Evolutionary conservation across 495 filamentous ascomycete genomes (phyloP), one percentile per base, ranked within the genome.

Genomic region (Penicillium taxi): DNA sequence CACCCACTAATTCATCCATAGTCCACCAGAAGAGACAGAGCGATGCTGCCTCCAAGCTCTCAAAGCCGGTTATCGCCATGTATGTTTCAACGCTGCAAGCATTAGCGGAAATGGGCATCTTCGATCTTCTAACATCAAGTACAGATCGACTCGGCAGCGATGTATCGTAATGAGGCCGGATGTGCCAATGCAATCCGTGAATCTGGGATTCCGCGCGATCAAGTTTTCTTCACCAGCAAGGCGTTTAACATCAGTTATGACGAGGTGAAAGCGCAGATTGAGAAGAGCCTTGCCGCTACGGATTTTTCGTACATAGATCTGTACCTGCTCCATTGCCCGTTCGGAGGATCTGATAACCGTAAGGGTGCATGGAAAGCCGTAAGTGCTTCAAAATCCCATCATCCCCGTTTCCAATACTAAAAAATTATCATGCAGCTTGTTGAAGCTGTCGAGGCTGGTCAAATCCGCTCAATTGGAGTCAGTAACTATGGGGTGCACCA

Each of bases 151-250:
- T 72, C 69, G n/a, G 80, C 79, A 2, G 67, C 77, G 39, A 70
- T 67, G 65, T 82, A 83, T 50, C 55, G 61, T 39, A 84, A 84
- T 39, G 80, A 84, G 47, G 51, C 48, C 23, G 70, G 78, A 29
- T 69, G 73, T 17, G 81, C 78, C 12, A 46, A 55, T 12, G 72
- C 79, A 5, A 81, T 84, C 44, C 44, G 45, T 4, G 46, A 54
- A 2, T 43, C 59, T 2, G 55, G 49, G 8, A 52, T 81, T 9
- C 62, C 64, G 17, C 67, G 81, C 7, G 64, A 73, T 14, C 70
- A 83, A 43, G 63, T 85, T 40, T 76, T 77, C 52, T 84, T 77
- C 56, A 86, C 82, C 1, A 73, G 73, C 28, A 86, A 86, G 53
- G 60, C 85, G 12, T 80, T 81, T 47, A 34, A 42, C 9, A 64